Percentiles rank a stretch among this genome's conserved stretches.
Evolutionary conservation across 768 basidiomycete genomes (phyloP).

Genomic region (Crassisporium funariophilum): DNA sequence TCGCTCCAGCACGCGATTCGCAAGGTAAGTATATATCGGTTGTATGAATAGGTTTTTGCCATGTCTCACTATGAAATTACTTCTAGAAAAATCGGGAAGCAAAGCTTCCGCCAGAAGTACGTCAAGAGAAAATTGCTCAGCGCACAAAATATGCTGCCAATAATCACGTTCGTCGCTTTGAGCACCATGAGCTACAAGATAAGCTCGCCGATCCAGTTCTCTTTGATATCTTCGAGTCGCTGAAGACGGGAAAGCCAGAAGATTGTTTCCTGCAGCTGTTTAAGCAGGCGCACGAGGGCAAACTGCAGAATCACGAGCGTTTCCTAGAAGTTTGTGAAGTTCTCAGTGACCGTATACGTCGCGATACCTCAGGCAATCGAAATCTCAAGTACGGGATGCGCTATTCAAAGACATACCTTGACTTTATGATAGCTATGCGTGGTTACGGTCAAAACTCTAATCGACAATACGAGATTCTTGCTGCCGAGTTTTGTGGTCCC

Average conservation of each 20-base stretch:
- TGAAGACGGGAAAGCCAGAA: background rate
- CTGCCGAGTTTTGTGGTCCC: constrained; percentile 4
- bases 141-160: background rate
- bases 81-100: background rate
- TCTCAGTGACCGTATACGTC: constrained; percentile 4
- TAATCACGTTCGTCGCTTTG: background rate
- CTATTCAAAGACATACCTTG: constrained; percentile 5
- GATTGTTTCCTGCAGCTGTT: constrained; percentile 8
- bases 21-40: background rate
- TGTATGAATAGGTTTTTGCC: background rate
- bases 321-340: constrained; percentile 12
- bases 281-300: constrained; percentile 3
- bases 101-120: background rate
- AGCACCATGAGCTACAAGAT: background rate
- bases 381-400: constrained; percentile 14
- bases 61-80: background rate
- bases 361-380: constrained; percentile 7
- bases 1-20: background rate
- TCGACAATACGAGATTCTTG: constrained; percentile 11
- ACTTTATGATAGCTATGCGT: constrained; percentile 13
- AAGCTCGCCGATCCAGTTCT: background rate
- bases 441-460: constrained; percentile 14
- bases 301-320: constrained; percentile 4
- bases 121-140: background rate
- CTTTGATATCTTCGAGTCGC: background rate